Conservation (phyloP, 495 filamentous ascomycete species). For the Penicillium fimorum region DNA sequence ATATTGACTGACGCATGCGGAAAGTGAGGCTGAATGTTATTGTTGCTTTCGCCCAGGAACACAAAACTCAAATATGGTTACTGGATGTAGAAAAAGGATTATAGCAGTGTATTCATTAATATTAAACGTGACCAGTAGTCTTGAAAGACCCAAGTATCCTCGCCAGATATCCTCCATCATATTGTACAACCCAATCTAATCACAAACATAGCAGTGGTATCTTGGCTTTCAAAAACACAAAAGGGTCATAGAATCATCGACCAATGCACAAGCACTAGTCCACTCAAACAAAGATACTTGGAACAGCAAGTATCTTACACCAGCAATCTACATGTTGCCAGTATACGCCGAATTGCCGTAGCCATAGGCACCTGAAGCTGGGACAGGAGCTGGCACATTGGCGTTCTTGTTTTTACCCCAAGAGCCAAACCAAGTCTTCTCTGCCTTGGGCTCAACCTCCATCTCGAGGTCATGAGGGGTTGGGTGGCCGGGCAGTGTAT, state of each 20-base stretch:
- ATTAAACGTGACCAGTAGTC: constrained; percentile 7
- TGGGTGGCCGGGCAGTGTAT: constrained; percentile 38
- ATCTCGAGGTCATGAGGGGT: constrained; percentile 41
- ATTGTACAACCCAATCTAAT: constrained; percentile 19
- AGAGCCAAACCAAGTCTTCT: constrained; percentile 30
- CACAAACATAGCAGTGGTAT: constrained; percentile 28
- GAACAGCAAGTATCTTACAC: neutral
- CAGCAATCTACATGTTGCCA: constrained; percentile 30
- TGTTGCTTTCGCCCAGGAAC: constrained; percentile 1
- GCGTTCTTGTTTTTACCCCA: constrained; percentile 29
- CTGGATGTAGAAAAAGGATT: neutral
- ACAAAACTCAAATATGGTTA: neutral
- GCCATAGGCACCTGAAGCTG: constrained; percentile 27
- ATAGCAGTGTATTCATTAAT: constrained; percentile 4
- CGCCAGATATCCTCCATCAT: constrained; percentile 15
- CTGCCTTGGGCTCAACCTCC: constrained; percentile 19
- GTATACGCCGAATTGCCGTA: constrained; percentile 44
- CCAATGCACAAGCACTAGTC: constrained; percentile 1
- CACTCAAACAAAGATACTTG: neutral
- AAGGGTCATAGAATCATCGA: constrained; percentile 29
- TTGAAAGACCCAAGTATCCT: constrained; percentile 4
- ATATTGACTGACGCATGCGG: constrained; percentile 1
- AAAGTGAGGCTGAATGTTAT: constrained; percentile 4
- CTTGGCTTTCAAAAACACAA: constrained; percentile 17
- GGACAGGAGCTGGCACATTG: constrained; percentile 8